phyloP scores from a whole-genome alignment of 2,329 filamentous ascomycete genomes.

The Malbranchea cinnamomea region DNA sequence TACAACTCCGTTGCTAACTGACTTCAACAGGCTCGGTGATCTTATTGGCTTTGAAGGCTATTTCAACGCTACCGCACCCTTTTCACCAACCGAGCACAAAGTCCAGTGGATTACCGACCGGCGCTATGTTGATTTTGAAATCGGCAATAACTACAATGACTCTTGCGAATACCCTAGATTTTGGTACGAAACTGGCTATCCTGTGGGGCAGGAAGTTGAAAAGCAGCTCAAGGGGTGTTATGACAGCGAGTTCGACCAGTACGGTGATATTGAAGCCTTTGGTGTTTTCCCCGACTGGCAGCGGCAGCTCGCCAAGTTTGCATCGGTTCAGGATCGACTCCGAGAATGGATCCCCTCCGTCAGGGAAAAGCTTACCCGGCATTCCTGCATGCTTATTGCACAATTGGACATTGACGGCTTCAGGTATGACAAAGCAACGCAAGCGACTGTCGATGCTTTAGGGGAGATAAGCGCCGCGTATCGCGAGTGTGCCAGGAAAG shows the following conservation, averaged over 20 bases:
- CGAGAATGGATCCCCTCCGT: conserved; percentile 49
- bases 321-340: conserved; percentile 51
- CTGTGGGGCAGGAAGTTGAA: conserved; percentile 33
- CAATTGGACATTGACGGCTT: conserved; percentile 53
- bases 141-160: conserved; percentile 38
- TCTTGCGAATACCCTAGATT: conserved; percentile 46
- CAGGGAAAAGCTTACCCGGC: conserved; percentile 40
- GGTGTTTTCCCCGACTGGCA: conserved; percentile 49
- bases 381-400: conserved; percentile 48
- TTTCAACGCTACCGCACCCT: conserved; percentile 44
- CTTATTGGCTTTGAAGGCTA: conserved; percentile 48
- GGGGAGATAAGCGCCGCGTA: conserved; percentile 43
- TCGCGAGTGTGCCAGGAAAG: conserved; percentile 40
- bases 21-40: conserved; percentile 37
- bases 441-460: conserved; percentile 47
- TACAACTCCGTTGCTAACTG: background rate
- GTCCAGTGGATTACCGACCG: conserved; percentile 41
- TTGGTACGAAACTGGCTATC: conserved; percentile 43
- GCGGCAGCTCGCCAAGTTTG: conserved; percentile 50
- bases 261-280: conserved; percentile 49
- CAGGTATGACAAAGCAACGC: conserved; percentile 51
- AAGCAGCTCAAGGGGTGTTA: conserved; percentile 40
- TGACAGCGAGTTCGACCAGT: conserved; percentile 50
- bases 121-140: conserved; percentile 43
- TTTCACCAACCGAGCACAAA: conserved; percentile 40